Percentiles rank a stretch among this genome's conserved stretches.
Conservation (phyloP, 805 yeast genomes). For the Ascoidea asiatica region DNA sequence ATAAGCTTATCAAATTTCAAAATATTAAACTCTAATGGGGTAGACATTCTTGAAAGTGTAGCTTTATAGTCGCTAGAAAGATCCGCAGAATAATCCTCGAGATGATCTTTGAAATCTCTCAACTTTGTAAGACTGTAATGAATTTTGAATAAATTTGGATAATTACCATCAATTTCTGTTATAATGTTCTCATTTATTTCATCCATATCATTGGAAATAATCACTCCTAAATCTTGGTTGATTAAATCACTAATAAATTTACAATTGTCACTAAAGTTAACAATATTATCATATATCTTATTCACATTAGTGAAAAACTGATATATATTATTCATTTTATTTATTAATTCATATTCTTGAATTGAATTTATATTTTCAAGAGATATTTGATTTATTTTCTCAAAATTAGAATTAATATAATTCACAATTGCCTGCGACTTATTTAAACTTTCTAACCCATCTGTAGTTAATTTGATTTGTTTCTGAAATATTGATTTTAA, state of each 20-base stretch:
- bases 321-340: conserved; percentile 51
- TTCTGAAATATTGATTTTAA: conserved; percentile 55
- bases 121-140: conserved; percentile 62
- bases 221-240: conserved; percentile 21
- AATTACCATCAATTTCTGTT: conserved; percentile 28
- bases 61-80: conserved; percentile 48
- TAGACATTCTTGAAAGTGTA: conserved; percentile 44
- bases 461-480: conserved; percentile 43
- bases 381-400: conserved; percentile 33
- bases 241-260: conserved; percentile 38
- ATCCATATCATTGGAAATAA: conserved; percentile 15
- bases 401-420: conserved; percentile 30
- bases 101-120: conserved; percentile 68
- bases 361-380: conserved; percentile 46
- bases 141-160: conserved; percentile 45
- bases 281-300: conserved; percentile 47
- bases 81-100: conserved; percentile 37
- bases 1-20: conserved; percentile 52
- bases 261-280: conserved; percentile 37
- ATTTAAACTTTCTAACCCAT: conserved; percentile 24
- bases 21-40: conserved; percentile 31
- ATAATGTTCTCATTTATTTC: conserved; percentile 9
- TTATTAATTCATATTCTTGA: conserved; percentile 54
- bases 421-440: conserved; percentile 32
- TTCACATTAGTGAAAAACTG: conserved; percentile 63